Conservation (phyloP, 2,329 filamentous ascomycete genomes). For the Sporothrix pseudoabietina region DNA sequence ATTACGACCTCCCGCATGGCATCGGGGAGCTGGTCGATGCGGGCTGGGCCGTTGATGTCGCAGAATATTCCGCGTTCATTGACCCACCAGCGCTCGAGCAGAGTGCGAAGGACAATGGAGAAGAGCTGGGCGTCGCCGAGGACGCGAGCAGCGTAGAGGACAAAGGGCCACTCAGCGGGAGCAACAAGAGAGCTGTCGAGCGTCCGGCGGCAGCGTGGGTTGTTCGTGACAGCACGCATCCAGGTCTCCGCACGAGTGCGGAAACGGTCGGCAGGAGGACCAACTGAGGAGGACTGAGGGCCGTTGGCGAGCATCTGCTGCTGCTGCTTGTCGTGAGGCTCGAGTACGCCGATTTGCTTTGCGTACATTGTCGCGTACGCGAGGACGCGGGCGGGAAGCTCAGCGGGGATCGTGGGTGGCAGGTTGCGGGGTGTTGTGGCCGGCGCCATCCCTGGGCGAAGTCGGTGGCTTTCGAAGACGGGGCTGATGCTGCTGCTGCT, state of each 20-base stretch:
- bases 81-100: slow-evolving; percentile 33
- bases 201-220: slow-evolving; percentile 23
- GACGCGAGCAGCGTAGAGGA: slow-evolving; percentile 31
- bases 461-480: not conserved
- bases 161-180: slow-evolving; percentile 27
- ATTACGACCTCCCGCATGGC: slow-evolving; percentile 25
- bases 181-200: slow-evolving; percentile 12
- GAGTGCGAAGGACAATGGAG: slow-evolving; percentile 24
- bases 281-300: not conserved
- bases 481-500: not conserved
- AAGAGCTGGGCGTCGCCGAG: slow-evolving; percentile 27
- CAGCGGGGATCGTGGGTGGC: slow-evolving; percentile 5
- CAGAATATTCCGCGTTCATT: slow-evolving; percentile 26
- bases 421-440: not conserved
- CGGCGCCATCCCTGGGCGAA: not conserved
- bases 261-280: not conserved
- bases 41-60: slow-evolving; percentile 11
- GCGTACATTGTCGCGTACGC: slow-evolving; percentile 31
- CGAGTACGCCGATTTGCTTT: slow-evolving; percentile 29
- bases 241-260: slow-evolving; percentile 19
- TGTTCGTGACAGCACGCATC: slow-evolving; percentile 26
- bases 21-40: slow-evolving; percentile 21
- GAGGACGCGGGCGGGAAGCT: slow-evolving; percentile 31
- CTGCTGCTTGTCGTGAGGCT: not conserved
- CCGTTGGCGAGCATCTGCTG: not conserved